A percentile compares a stretch with the other conserved stretches of the same genome.
Evolutionary conservation across 164 flowering plant species (phyloP).

Genomic region (Berberis vulgaris): DNA sequence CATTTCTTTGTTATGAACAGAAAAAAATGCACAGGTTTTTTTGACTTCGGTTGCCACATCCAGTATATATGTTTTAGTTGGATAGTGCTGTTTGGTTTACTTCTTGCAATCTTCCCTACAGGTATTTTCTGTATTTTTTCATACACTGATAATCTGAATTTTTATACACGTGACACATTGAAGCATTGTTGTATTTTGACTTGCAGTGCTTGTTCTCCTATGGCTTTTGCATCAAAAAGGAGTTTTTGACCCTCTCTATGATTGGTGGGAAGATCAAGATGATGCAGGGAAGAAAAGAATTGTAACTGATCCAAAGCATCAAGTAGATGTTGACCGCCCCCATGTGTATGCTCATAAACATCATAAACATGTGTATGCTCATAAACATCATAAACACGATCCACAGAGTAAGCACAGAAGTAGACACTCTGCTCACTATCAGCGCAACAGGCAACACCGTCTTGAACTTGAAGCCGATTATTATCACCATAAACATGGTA

Average conservation of each 20-base stretch:
- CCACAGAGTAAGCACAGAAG: constrained; percentile 24
- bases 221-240: constrained; percentile 93
- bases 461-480: constrained; percentile 23
- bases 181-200: constrained; percentile 4
- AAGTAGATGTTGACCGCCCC: constrained; percentile 10
- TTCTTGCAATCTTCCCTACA: constrained; percentile 70
- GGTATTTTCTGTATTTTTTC: constrained; percentile 26
- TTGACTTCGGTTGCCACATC: constrained; percentile 83
- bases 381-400: constrained; percentile 29
- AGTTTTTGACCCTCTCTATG: constrained; percentile 76
- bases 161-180: not conserved
- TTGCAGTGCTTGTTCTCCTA: constrained; percentile 62
- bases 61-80: constrained; percentile 84
- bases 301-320: constrained; percentile 14
- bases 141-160: not conserved
- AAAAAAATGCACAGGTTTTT: constrained; percentile 64
- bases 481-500: constrained; percentile 11
- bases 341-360: constrained; percentile 19
- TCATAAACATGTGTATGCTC: constrained; percentile 20
- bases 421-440: constrained; percentile 15
- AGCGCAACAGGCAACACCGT: constrained; percentile 22
- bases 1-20: constrained; percentile 35
- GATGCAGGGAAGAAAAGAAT: constrained; percentile 13
- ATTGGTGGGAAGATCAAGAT: constrained; percentile 82
- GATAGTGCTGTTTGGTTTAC: constrained; percentile 61